These are phyloP conservation scores for sorghum (Sorghum bicolor) DNA, from an alignment of 176 grass and related monocot genomes.

Conservation along the genomic window Sorghum_bicolor_NCBIv3 NC_012873.2:14146501-14147000, in stretches of 20 bases:
- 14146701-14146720: background rate
- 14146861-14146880: background rate
- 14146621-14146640: background rate
- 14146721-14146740: background rate
- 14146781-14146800: background rate
- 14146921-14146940: background rate
- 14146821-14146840: background rate
- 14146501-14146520: slow-evolving; percentile 19
- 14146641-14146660: background rate
- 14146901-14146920: background rate
- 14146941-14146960: background rate
- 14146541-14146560: background rate
- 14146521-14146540: background rate
- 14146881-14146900: background rate
- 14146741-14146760: background rate
- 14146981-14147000: background rate
- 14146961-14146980: background rate
- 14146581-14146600: background rate
- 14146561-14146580: background rate
- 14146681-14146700: background rate
- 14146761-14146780: background rate
- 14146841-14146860: background rate
- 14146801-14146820: background rate
- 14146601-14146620: background rate
- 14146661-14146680: background rate